Evolutionary conservation across 2,329 filamentous ascomycete species (phyloP), one percentile per base, ranked within the genome.

Genomic region (Helotiales sp.): DNA sequence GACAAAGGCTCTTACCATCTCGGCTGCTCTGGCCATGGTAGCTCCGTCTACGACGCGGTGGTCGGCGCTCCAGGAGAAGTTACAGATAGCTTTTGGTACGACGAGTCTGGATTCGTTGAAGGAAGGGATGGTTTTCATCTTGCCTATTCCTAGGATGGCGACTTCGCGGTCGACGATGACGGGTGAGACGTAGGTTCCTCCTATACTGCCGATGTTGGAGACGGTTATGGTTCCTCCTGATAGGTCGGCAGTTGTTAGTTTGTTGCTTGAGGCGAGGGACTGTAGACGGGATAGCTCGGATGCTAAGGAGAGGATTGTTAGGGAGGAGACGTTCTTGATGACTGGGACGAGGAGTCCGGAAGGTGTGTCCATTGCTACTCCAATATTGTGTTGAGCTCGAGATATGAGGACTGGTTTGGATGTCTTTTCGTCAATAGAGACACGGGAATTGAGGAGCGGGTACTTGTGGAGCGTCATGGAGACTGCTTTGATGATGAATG

Each of bases 11-110:
- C 86, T 85, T 22, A 98, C 89, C 61, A 88, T 82, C 68, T 93
- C 91, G 12, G 91, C 92, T 72, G 93, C 93, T 65, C 93, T 83
- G 19, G 95, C 95, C 83, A 96, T 91, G 59, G 93, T 96, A 47
- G 93, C 93, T 1, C 95, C 95, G 74, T 99, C 95, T 47, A 98
- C 86, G 54, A 98, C 90, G 19, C 95, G 81, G 75, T 99, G 95
- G 74, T 98, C 93, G 5, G 93, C 93, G 72, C 90, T 93, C 93
- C 93, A 98, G 75, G 93, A 98, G 67, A 98, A 91, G 70, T 96
- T 92, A 71, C 88, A 88, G 60, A 96, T 82, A 69, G 96, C 88
- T 72, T 86, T 90, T 75, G 84, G 86, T 12, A 93, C 81, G 12
- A 98, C 78, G 29, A 75, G 71, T 7, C 66, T 71, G 1, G 74